These are phyloP conservation scores for Trebouxiophyceae sp. DNA, from an alignment of 163 green algal species.

Conservation along the genomic window DNA sequence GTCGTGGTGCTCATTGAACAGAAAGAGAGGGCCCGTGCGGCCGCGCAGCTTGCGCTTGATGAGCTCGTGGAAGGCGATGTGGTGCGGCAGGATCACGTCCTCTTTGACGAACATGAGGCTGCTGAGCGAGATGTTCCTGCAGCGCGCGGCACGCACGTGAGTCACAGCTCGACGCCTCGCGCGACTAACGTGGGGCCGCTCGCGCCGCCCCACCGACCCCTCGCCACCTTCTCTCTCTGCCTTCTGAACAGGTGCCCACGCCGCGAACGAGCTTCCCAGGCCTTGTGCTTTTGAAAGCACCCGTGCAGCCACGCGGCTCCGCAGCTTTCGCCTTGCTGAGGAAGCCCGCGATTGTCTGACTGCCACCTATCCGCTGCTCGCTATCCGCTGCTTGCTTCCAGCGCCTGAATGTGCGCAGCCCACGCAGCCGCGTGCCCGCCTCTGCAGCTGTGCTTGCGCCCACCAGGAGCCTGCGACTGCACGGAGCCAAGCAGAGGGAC, in stretches of 20 bases:
- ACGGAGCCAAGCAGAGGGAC: too few species aligned
- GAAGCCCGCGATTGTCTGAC: too few species aligned
- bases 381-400: too few species aligned
- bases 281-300: too few species aligned
- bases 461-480: too few species aligned
- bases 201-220: too few species aligned
- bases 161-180: background rate
- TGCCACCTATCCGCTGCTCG: background rate
- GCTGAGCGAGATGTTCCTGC: slow-evolving; percentile 35
- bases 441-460: background rate
- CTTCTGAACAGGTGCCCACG: too few species aligned
- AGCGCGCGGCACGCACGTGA: background rate
- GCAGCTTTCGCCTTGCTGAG: too few species aligned
- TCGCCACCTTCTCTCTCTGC: too few species aligned
- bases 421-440: background rate
- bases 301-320: too few species aligned
- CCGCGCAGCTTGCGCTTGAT: slow-evolving; percentile 83
- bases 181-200: background rate
- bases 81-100: slow-evolving; percentile 89
- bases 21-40: slow-evolving; percentile 89
- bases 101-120: slow-evolving; percentile 98
- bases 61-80: slow-evolving; percentile 86
- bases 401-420: too few species aligned
- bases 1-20: slow-evolving; percentile 93
- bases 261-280: too few species aligned